A percentile compares a stretch with the other conserved stretches of the same genome.
Conservation (phyloP, 305 asterid species). For the Euphrasia arctica region DNA sequence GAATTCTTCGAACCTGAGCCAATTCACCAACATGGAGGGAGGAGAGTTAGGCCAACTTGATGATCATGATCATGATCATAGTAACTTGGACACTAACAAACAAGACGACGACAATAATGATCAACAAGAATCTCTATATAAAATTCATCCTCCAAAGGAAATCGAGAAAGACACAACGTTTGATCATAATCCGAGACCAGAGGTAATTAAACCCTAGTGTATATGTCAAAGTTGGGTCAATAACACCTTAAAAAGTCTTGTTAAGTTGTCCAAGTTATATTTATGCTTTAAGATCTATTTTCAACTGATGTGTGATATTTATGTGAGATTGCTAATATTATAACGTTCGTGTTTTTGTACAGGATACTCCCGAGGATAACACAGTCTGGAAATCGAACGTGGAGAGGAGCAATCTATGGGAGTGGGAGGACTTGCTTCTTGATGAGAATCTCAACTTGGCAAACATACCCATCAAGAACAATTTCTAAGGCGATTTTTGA, state of each 20-base stretch:
- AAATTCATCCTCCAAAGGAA: conserved; percentile 16
- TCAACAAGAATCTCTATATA: conserved; percentile 17
- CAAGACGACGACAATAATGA: background rate
- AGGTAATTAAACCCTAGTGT: conserved; percentile 23
- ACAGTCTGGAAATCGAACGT: conserved; percentile 23
- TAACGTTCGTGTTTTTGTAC: background rate
- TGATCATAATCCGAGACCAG: conserved; percentile 18
- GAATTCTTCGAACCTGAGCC: conserved; percentile 7
- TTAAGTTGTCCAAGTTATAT: too few species aligned
- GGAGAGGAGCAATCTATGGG: conserved; percentile 34
- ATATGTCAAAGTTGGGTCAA: background rate
- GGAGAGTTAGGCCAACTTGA: conserved; percentile 19
- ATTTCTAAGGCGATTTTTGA: too few species aligned
- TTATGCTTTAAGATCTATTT: too few species aligned
- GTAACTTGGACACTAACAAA: background rate
- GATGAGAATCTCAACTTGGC: conserved; percentile 31
- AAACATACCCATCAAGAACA: conserved; percentile 7
- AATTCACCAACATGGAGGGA: conserved; percentile 18
- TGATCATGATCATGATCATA: background rate
- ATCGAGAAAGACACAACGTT: background rate
- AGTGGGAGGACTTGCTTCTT: conserved; percentile 47
- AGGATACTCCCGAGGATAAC: conserved; percentile 31
- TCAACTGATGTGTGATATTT: too few species aligned
- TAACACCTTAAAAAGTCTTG: too few species aligned
- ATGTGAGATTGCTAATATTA: too few species aligned